Base-by-base conservation (phyloP, 345 rosid genomes). In the Citrus medica region DNA sequence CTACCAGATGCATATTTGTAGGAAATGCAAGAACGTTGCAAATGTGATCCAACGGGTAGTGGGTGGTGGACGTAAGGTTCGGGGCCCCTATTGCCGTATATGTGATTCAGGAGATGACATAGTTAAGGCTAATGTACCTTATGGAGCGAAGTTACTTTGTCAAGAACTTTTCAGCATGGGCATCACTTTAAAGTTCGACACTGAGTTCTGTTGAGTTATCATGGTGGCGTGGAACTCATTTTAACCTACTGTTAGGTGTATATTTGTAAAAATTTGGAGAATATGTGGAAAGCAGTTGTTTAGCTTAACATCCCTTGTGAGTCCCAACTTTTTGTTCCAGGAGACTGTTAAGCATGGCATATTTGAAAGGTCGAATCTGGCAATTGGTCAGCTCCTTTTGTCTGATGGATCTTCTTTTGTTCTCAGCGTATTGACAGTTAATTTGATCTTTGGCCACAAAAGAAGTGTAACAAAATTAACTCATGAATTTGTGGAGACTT, bases 91-190 rank as follows among this genome's bases (percentile, higher is more conserved):
- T 28, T 94, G 97, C 80, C 86, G 90, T 37, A 17, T 85, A 3
- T 96, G 98, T 42, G 83, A 88, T 13, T 83, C 97, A 0, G 81
- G 66, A 0, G 98, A 92, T 76, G 85, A 91, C n/a, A 86, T 96
- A 64, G 88, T 93, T 2, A 88, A 75, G 85, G 91, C 87, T 0
- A 81, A 75, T 63, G 96, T 90, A 32, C 98, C 98, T 0, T 91
- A 91, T 33, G 98, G 98, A 9, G 98, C 97, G 16, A 94, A 92
- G 80, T 73, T 92, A 28, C 79, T 94, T 75, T 83, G 85, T 75
- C 95, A 95, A 80, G 98, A 93, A 88, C 95, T 93, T 17, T 95
- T 93, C 86, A 90, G 97, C 76, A 93, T 95, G 98, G 95, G 94
- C 7, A 93, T 92, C 28, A 75, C 78, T 66, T 82, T 95, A 77